Base-by-base conservation (phyloP, 495 filamentous ascomycete genomes). In the Tuber aestivum region DNA sequence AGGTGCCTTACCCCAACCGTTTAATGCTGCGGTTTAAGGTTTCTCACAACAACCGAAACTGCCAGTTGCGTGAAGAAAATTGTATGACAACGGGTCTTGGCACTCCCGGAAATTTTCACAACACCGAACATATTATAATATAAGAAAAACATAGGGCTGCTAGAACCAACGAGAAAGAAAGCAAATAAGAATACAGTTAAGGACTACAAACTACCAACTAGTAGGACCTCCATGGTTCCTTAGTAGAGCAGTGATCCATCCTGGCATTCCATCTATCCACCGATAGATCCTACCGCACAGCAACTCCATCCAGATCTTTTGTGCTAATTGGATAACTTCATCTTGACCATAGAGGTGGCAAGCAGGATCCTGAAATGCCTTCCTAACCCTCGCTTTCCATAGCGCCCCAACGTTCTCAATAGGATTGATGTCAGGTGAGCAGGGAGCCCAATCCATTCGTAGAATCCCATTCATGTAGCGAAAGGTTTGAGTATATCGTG, bases 221-320 rank as follows among this genome's bases (percentile, higher is more conserved):
- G 18, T 45, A 18, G 44, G 44, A 21, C 44, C 44, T 21, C 18
- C 16, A 45, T 45, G 44, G 5, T 45, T 45, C 18, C 18, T 20
- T 3, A 45, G 44, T 45, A 45, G 44, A 45, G 44, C 3, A 20
- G 44, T 45, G 21, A 45, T 5, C 18, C 16, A 6, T 21, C 42
- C 45, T 10, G 72, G 61, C 72, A 74, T 77, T n/a, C 72, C 56
- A 70, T 77, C 75, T 72, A 77, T 61, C 20, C 41, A 74, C 21
- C 14, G 18, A 71, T 74, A 74, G n/a, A 77, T n/a, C 41, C 41
- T 71, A 41, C 23, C 32, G 65, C 72, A 77, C 6, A 37, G 41
- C 37, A 71, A 69, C 21, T 71, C 61, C 41, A 74, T 41, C 71
- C 41, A 77, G 18, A 74, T 69, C 27, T 71, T 20, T 37, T 74